Base-by-base conservation (phyloP, 257 asterid species). In the Solanum lycopersicoides region DNA sequence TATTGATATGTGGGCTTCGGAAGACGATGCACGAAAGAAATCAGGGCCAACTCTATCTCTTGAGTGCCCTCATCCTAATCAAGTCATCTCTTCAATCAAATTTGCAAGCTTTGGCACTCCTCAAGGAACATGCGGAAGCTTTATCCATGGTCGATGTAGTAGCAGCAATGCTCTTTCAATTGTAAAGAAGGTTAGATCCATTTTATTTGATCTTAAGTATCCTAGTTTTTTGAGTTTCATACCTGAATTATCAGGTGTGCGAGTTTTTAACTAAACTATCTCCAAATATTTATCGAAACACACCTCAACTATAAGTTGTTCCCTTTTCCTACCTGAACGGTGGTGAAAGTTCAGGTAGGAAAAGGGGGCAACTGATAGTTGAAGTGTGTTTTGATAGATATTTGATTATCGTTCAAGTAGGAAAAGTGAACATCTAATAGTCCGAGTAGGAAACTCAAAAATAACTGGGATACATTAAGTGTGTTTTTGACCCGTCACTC, bases 61-160 rank as follows among this genome's bases (percentile, higher is more conserved):
- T 12, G 90, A 88, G 21, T 96, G 99, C 91, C 95, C 97, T 90
- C 82, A 66, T 23, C 90, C 94, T 39, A 60, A 92, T 91, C 97
- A 96, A 77, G 92, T 93, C 83, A 95, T 96, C 84, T 92, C 98
- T 10, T 87, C 94, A 12, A 93, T 96, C 34, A 93, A 90, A 86
- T 96, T 96, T 65, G 98, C 98, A 21, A 95, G 98, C 92, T 96
- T 91, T 50, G 99, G 99, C 86, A 96, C 97, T 83, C 99, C 99
- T 21, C 89, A 12, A 6, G 99, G 99, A 56, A 76, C 90, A 23
- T 96, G 98, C 34, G 99, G 99, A n/a, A 92, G 95, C 88, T 94
- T 93, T 71, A 94, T 92, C 90, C 97, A 95, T n/a, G 97, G 99
- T 9, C 91, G 86, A 84, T 96, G 99, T 91, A 92, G 92, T 90